Evolutionary conservation across 352 stramenopile genomes (phyloP).

Genomic region (Phytophthora idaei): DNA sequence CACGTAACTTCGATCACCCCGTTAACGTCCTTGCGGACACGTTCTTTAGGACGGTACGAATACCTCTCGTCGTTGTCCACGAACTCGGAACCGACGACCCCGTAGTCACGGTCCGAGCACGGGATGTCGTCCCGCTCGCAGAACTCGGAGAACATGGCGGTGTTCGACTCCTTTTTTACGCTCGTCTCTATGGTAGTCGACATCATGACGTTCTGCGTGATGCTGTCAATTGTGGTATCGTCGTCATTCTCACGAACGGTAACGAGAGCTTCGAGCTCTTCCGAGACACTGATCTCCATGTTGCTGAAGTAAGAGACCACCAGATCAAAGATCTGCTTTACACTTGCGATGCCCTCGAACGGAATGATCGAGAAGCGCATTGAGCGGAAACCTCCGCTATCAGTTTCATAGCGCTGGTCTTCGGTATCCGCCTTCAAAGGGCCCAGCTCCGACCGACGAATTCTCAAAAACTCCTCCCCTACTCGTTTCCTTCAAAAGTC

Average conservation of each 20-base stretch:
- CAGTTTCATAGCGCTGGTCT: constrained; percentile 53
- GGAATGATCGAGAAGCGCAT: constrained; percentile 58
- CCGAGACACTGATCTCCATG: constrained; percentile 65
- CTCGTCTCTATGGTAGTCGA: constrained; percentile 35
- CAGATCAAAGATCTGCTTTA: constrained; percentile 57
- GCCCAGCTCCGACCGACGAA: constrained; percentile 27
- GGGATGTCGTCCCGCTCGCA: constrained; percentile 26
- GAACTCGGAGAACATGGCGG: constrained; percentile 43
- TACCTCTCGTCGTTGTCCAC: constrained; percentile 39
- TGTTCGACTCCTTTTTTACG: constrained; percentile 50
- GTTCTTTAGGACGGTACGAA: constrained; percentile 28
- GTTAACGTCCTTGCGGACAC: constrained; percentile 38
- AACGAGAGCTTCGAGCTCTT: constrained; percentile 49
- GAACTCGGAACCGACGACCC: constrained; percentile 37
- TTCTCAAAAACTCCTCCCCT: constrained; percentile 39
- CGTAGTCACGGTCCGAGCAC: constrained; percentile 25
- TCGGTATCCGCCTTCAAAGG: constrained; percentile 34
- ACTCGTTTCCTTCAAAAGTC: constrained; percentile 32
- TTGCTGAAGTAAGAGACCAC: constrained; percentile 59
- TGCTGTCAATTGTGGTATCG: constrained; percentile 16
- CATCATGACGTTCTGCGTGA: constrained; percentile 45
- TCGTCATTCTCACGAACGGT: constrained; percentile 58
- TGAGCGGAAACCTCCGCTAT: constrained; percentile 48
- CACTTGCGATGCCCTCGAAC: constrained; percentile 42
- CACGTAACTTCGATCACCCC: constrained; percentile 33